These are phyloP conservation scores for Aspergillus bertholletiae DNA, from an alignment of 495 filamentous ascomycete species.

Conservation along the genomic window DNA sequence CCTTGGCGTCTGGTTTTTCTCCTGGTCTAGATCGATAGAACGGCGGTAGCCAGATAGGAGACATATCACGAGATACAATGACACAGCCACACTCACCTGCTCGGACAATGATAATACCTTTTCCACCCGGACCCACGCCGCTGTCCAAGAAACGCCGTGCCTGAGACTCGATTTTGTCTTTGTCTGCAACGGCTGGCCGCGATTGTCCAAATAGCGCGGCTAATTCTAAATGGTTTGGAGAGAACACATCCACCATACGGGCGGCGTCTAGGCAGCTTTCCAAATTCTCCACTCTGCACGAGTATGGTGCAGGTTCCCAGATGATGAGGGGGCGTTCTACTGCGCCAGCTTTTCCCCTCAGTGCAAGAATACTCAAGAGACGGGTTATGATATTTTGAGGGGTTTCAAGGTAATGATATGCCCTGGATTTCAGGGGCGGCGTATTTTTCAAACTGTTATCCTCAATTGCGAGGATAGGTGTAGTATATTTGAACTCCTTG, in stretches of 20 bases:
- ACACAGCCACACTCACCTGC: constrained; percentile 33
- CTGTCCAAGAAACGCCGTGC: constrained; percentile 15
- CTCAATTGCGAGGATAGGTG: constrained; percentile 36
- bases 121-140: constrained; percentile 14
- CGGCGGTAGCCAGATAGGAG: constrained; percentile 25
- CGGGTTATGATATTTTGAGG: constrained; percentile 46
- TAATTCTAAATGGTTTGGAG: constrained; percentile 37
- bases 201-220: constrained; percentile 14
- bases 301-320: constrained; percentile 34
- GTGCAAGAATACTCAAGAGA: constrained; percentile 7
- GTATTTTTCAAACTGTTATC: constrained; percentile 10
- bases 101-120: constrained; percentile 23
- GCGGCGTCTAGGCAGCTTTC: constrained; percentile 18
- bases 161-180: constrained; percentile 19
- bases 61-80: constrained; percentile 6
- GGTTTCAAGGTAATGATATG: constrained; percentile 65
- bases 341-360: constrained; percentile 10
- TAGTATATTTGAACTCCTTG: constrained; percentile 74
- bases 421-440: constrained; percentile 40
- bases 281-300: constrained; percentile 22
- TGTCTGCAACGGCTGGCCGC: constrained; percentile 3
- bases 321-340: constrained; percentile 25
- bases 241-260: constrained; percentile 29
- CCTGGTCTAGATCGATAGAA: constrained; percentile 15
- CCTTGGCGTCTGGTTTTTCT: not conserved